Percentiles rank a stretch among this genome's conserved stretches.
phyloP scores from a whole-genome alignment of 768 basidiomycete species.

The Tremella mesenterica region DNA sequence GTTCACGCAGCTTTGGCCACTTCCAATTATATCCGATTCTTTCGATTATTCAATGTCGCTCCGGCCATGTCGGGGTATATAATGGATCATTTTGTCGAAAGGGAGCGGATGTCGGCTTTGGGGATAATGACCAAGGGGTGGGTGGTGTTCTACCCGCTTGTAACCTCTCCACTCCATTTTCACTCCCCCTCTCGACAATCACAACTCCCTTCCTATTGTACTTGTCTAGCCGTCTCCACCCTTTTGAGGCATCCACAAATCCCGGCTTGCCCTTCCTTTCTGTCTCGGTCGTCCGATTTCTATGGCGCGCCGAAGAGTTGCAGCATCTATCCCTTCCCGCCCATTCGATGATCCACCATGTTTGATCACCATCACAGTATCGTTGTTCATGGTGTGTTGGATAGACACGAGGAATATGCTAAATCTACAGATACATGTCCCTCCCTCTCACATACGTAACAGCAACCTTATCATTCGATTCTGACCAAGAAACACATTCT shows the following conservation, averaged over 20 bases:
- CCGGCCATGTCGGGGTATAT: slow-evolving; percentile 98
- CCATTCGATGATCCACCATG: no score
- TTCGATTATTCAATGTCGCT: slow-evolving; percentile 69
- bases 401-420: not conserved
- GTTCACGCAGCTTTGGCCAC: slow-evolving; percentile 83
- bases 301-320: no score
- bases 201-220: no score
- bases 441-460: slow-evolving; percentile 68
- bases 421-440: slow-evolving; percentile 61
- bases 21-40: slow-evolving; percentile 89
- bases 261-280: no score
- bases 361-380: not conserved
- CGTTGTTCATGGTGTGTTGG: not conserved
- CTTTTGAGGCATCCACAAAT: no score
- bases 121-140: slow-evolving; percentile 89
- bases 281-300: no score
- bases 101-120: slow-evolving; percentile 78
- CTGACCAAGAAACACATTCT: slow-evolving; percentile 53
- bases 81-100: slow-evolving; percentile 95
- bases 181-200: not conserved
- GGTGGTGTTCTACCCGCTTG: slow-evolving; percentile 44
- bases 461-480: slow-evolving; percentile 76
- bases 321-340: no score
- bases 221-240: no score
- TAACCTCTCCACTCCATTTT: slow-evolving; percentile 1